Base-by-base conservation (phyloP, 73 alveolate genomes). In the Durusdinium trenchii region DNA sequence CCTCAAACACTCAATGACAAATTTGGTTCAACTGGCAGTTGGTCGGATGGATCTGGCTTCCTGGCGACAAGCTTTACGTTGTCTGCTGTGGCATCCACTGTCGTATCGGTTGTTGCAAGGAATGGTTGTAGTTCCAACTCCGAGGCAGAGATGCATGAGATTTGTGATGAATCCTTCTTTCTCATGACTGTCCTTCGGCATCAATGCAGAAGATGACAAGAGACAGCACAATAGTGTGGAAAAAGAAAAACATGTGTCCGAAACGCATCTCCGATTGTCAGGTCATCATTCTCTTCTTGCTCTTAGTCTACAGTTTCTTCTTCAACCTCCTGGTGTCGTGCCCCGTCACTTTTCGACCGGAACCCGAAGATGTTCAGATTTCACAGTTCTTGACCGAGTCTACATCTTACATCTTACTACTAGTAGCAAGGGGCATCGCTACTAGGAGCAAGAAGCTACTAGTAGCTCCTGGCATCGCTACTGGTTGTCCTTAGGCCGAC, bases 251-350 rank as follows among this genome's bases (percentile, higher is more conserved):
- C n/a, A n/a, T n/a, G n/a, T n/a, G n/a, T n/a, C n/a, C n/a, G n/a
- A n/a, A n/a, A n/a, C 43, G 81, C 43, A 67, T 0, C 81, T 3
- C 42, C 10, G 81, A 67, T n/a, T n/a, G n/a, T n/a, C n/a, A n/a
- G 85, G 85, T 42, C 30, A 73, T 73, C 42, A 14, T 73, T 9
- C 85, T 73, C 0, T 73, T 32, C 85, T 38, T 35, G 52, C 12
- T 73, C 26, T 14, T 73, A 35, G 85, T 73, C 30, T 73, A 73
- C 50, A 73, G 48, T 50, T 73, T 36, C 85, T 73, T 73, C 85
- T 73, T 32, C 85, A 73, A 73, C 85, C 50, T 73, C 35, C 85
- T 73, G 47, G 85, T 73, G 51, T 35, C 85, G 85, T 36, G 9
- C 52, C 85, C 50, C 57, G 85, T 35, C 85, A 54, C 64, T 54